Evolutionary conservation across 257 asterid genomes (phyloP).

Genomic region (Ophiorrhiza pumila): DNA sequence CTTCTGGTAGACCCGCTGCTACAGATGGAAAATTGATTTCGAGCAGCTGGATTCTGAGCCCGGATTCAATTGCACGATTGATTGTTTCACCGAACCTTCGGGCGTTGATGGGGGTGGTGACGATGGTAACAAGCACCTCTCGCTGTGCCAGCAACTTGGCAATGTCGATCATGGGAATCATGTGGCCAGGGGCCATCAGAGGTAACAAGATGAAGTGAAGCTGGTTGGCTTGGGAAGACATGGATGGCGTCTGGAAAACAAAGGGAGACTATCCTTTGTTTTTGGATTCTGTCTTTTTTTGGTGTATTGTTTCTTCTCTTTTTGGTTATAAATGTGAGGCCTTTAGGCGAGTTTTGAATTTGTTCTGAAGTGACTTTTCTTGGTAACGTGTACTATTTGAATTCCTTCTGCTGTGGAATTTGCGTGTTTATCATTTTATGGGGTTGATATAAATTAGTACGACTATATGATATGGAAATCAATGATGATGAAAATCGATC

Average conservation of each 20-base stretch:
- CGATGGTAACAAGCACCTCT: constrained; percentile 28
- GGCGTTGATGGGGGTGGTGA: constrained; percentile 45
- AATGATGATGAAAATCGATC: neutral
- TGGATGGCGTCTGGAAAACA: neutral
- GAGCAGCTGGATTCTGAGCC: constrained; percentile 30
- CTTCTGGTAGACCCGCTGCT: constrained; percentile 46
- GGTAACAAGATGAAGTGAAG: constrained; percentile 47
- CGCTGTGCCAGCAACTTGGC: constrained; percentile 39
- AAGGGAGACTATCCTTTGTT: too few relatives aligned
- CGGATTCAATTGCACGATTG: constrained; percentile 30
- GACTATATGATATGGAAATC: neutral
- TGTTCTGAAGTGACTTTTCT: neutral
- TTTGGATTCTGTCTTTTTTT: too few relatives aligned
- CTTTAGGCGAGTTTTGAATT: too few relatives aligned
- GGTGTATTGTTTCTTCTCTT: too few relatives aligned
- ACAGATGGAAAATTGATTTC: constrained; percentile 34
- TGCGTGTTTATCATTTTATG: neutral
- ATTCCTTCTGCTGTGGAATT: neutral
- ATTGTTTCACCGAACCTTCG: constrained; percentile 26
- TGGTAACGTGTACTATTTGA: too few relatives aligned
- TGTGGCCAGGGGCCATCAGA: constrained; percentile 54
- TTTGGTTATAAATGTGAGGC: too few relatives aligned
- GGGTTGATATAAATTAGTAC: neutral
- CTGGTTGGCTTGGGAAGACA: constrained; percentile 4
- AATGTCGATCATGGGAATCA: constrained; percentile 51